Conservation (phyloP, 1,139 yeast species). For the Suhomyces coccinellae region DNA sequence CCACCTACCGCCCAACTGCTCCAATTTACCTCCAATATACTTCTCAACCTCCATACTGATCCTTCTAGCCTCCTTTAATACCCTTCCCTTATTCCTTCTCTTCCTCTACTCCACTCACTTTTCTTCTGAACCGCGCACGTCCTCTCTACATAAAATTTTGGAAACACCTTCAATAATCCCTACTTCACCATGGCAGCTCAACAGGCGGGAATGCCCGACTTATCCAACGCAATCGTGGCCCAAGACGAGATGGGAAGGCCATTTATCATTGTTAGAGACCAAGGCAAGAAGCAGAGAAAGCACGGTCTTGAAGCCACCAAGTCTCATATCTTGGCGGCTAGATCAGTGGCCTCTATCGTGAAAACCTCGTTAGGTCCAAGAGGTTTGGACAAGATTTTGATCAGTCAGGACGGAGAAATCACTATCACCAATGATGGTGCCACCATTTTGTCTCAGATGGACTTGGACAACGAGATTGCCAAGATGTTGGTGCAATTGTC, state of each 20-base stretch:
- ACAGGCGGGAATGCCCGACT: slow-evolving; percentile 72
- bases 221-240: slow-evolving; percentile 97
- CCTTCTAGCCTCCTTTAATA: not conserved
- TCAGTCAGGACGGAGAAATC: slow-evolving; percentile 93
- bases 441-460: slow-evolving; percentile 94
- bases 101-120: not conserved
- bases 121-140: slow-evolving; percentile 4
- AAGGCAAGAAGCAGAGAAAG: slow-evolving; percentile 87
- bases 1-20: not conserved
- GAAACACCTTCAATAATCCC: slow-evolving; percentile 1
- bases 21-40: not conserved
- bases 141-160: slow-evolving; percentile 2
- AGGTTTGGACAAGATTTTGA: slow-evolving; percentile 94
- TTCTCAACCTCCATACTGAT: no score
- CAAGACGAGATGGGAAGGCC: slow-evolving; percentile 99
- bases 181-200: slow-evolving; percentile 21
- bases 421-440: slow-evolving; percentile 99
- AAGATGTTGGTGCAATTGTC: slow-evolving; percentile 92
- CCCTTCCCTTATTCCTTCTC: not conserved
- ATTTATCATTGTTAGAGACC: slow-evolving; percentile 94
- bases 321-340: slow-evolving; percentile 92
- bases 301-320: slow-evolving; percentile 96
- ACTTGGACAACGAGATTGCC: slow-evolving; percentile 93
- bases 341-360: slow-evolving; percentile 90
- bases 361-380: slow-evolving; percentile 95